Conservation (phyloP, 257 asterid species). For the Salvia miltiorrhiza region DNA sequence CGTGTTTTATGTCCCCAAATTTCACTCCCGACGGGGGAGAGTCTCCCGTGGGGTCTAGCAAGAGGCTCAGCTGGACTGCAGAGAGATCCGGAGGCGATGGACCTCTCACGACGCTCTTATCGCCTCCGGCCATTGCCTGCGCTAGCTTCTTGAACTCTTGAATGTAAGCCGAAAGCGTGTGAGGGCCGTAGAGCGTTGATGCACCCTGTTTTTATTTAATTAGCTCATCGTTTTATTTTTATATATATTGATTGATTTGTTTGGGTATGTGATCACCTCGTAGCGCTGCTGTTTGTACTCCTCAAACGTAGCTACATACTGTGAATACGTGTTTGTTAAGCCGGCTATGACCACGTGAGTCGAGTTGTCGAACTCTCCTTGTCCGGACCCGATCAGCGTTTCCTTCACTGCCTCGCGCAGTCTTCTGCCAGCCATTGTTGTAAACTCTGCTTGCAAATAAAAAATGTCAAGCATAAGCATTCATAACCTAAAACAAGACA, state of each 20-base stretch:
- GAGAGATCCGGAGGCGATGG: slow-evolving; percentile 59
- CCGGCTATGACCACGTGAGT: slow-evolving; percentile 55
- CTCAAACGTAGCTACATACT: slow-evolving; percentile 51
- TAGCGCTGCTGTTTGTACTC: slow-evolving; percentile 59
- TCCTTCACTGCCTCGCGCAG: slow-evolving; percentile 58
- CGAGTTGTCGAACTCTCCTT: slow-evolving; percentile 37
- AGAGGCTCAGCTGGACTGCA: slow-evolving; percentile 38
- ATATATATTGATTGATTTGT: neutral
- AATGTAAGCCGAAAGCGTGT: slow-evolving; percentile 57
- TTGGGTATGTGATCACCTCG: slow-evolving; percentile 44
- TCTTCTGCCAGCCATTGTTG: slow-evolving; percentile 69
- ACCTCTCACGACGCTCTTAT: slow-evolving; percentile 20
- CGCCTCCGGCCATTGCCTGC: slow-evolving; percentile 44
- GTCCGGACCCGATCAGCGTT: slow-evolving; percentile 37
- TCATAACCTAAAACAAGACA: neutral
- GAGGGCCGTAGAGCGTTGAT: slow-evolving; percentile 64
- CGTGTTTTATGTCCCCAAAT: slow-evolving; percentile 52
- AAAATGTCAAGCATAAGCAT: neutral
- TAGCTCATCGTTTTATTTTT: neutral
- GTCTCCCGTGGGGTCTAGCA: slow-evolving; percentile 42
- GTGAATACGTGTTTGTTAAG: slow-evolving; percentile 55
- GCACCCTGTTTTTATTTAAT: slow-evolving; percentile 38
- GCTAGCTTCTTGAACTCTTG: slow-evolving; percentile 67
- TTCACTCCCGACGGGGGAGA: slow-evolving; percentile 46
- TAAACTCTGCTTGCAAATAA: slow-evolving; percentile 39